phyloP scores from a whole-genome alignment of 2,329 filamentous ascomycete genomes.

The Huntiella moniliformis region DNA sequence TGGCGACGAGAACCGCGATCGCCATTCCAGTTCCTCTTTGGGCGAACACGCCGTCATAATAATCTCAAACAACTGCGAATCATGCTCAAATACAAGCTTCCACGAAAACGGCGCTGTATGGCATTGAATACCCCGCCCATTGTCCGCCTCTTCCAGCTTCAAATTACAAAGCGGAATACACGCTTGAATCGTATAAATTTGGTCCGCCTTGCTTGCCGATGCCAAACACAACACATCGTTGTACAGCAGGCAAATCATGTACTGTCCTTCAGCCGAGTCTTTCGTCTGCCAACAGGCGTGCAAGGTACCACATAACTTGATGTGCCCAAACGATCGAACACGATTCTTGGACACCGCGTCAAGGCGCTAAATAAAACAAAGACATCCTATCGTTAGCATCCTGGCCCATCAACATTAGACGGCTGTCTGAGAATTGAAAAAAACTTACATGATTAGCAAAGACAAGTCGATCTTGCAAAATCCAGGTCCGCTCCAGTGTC shows the following conservation, averaged over 20 bases:
- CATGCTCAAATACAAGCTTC: constrained; percentile 73
- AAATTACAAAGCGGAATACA: constrained; percentile 50
- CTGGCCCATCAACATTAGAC: background rate
- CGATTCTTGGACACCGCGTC: constrained; percentile 38
- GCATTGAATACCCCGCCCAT: constrained; percentile 69
- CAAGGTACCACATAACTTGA: constrained; percentile 64
- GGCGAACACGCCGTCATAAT: constrained; percentile 72
- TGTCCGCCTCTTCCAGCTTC: constrained; percentile 53
- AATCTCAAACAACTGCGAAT: constrained; percentile 62
- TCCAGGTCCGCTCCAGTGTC: constrained; percentile 63
- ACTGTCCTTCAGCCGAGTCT: constrained; percentile 51
- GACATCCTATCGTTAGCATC: background rate
- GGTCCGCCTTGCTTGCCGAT: constrained; percentile 41
- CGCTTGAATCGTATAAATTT: constrained; percentile 54
- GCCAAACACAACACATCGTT: constrained; percentile 62
- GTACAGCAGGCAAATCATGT: constrained; percentile 76
- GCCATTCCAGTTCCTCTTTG: constrained; percentile 67
- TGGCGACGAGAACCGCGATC: constrained; percentile 37
- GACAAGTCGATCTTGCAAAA: constrained; percentile 62
- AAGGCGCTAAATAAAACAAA: constrained; percentile 21
- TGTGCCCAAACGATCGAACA: constrained; percentile 64
- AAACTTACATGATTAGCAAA: constrained; percentile 50
- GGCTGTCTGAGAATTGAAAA: background rate
- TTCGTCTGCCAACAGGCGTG: constrained; percentile 65
- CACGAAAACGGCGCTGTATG: constrained; percentile 74